Base-by-base conservation (phyloP, 1,284 basidiomycete species). In the Ganoderma resinaceum region DNA sequence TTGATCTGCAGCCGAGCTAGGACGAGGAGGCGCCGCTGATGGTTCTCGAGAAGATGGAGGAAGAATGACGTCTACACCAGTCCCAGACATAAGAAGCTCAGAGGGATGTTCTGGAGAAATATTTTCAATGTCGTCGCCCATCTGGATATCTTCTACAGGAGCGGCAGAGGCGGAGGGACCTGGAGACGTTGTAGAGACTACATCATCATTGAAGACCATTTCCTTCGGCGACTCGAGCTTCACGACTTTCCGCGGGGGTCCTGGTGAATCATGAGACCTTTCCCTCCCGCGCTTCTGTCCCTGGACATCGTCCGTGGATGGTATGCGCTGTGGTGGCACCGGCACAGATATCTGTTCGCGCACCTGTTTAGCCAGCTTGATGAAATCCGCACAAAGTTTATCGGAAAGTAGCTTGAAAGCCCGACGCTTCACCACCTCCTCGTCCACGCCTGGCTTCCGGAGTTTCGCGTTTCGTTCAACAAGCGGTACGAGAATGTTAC, bases 301-400 rank as follows among this genome's bases (percentile, higher is more conserved):
- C 37, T 60, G 46, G 31, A 42, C 37, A 33, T 43, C 49, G 9
- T 61, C 55, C 42, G 42, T 16, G 43, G 53, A 18, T 14, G 26
- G 58, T 9, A 23, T 60, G 37, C 37, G 20, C 12, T 7, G 58
- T 1, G 40, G 29, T 12, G 66, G 62, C n/a, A 23, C 55, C 38
- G 66, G 68, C 37, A 43, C 64, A 26, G 69, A 49, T 72, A 76
- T 63, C 67, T 79, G 74, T 26, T 61, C 58, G 26, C 66, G 62
- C 58, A 72, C 70, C 53, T 70, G 66, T 61, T 68, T 66, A 29
- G 76, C 74, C 16, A 76, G 52, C 31, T 62, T 66, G 43, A 78
- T 40, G 65, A 79, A 75, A 18, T 78, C 70, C 38, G 69, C 35
- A 65, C 74, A 75, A 40, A 73, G 69, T 46, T 75, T 75, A 55